Evolutionary conservation across 1,284 basidiomycete species (phyloP).

Genomic region (Xerocomus amazonicus): DNA sequence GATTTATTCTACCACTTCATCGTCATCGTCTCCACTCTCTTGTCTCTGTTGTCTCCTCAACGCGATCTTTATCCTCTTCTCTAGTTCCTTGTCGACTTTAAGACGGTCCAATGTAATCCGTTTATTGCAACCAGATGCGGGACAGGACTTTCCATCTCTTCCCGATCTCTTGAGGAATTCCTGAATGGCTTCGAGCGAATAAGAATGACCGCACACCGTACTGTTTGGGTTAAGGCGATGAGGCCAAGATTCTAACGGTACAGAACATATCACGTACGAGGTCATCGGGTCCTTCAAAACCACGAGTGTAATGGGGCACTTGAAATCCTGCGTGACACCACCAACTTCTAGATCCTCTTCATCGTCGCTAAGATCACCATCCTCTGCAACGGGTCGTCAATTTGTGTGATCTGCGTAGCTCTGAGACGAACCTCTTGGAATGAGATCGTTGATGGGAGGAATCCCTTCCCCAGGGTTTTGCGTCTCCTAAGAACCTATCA

Average conservation of each 20-base stretch:
- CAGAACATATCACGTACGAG: conserved; percentile 49
- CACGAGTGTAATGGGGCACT: conserved; percentile 72
- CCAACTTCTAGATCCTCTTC: conserved; percentile 82
- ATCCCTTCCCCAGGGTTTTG: conserved; percentile 63
- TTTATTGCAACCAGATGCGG: conserved; percentile 67
- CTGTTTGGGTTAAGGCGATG: conserved; percentile 36
- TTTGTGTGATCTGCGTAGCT: not conserved
- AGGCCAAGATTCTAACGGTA: conserved; percentile 2
- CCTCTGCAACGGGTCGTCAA: conserved; percentile 43
- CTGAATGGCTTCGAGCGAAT: conserved; percentile 58
- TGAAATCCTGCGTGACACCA: conserved; percentile 76
- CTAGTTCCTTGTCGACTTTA: conserved; percentile 52
- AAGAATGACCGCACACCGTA: conserved; percentile 66
- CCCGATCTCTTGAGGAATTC: conserved; percentile 45
- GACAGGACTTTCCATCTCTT: conserved; percentile 48
- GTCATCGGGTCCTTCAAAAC: conserved; percentile 67
- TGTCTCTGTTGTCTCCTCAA: conserved; percentile 48
- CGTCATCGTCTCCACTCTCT: conserved; percentile 56
- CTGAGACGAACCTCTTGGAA: conserved; percentile 55
- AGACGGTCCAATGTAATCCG: conserved; percentile 51
- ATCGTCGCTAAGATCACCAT: conserved; percentile 72
- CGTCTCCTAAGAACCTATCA: conserved; percentile 50
- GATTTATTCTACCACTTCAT: conserved; percentile 61
- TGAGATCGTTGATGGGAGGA: conserved; percentile 72
- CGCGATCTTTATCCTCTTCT: conserved; percentile 55